phyloP scores from a whole-genome alignment of 2,329 filamentous ascomycete species.

The Aureobasidium vineae region DNA sequence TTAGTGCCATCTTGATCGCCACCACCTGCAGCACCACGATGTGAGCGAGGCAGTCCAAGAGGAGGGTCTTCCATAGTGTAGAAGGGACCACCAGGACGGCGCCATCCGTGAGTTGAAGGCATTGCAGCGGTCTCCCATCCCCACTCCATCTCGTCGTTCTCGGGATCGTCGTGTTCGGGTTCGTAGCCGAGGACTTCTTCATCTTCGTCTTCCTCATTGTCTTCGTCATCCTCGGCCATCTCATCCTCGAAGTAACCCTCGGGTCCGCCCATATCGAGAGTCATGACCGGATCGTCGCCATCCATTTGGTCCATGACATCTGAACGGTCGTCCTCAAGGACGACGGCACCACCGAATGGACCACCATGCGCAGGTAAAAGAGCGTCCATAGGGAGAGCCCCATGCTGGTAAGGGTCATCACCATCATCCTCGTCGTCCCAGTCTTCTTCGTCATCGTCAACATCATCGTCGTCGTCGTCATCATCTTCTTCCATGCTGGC shows the following conservation, averaged over 20 bases:
- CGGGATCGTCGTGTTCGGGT: slow-evolving; percentile 47
- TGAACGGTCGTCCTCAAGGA: slow-evolving; percentile 39
- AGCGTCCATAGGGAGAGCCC: slow-evolving; percentile 33
- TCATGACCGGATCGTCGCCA: slow-evolving; percentile 44
- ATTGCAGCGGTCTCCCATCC: slow-evolving; percentile 48
- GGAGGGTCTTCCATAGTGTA: slow-evolving; percentile 29
- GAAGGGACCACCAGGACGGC: slow-evolving; percentile 12
- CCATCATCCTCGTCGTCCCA: slow-evolving; percentile 51
- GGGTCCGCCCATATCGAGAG: slow-evolving; percentile 46
- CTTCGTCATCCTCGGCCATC: slow-evolving; percentile 50
- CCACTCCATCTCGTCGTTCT: slow-evolving; percentile 44
- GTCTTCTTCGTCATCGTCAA: slow-evolving; percentile 43
- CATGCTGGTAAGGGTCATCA: slow-evolving; percentile 50
- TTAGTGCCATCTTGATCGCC: slow-evolving; percentile 79
- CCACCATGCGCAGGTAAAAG: slow-evolving; percentile 35
- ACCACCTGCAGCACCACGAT: slow-evolving; percentile 42
- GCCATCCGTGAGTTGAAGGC: slow-evolving; percentile 37
- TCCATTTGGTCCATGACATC: slow-evolving; percentile 43
- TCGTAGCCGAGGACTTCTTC: slow-evolving; percentile 59
- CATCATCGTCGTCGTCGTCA: slow-evolving; percentile 44
- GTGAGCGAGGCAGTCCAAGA: slow-evolving; percentile 46
- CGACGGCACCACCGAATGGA: slow-evolving; percentile 42
- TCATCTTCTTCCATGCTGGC: slow-evolving; percentile 50
- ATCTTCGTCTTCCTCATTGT: slow-evolving; percentile 61
- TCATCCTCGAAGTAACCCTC: slow-evolving; percentile 57